Conservation (phyloP, 768 basidiomycete genomes). For the Vararia minispora region DNA sequence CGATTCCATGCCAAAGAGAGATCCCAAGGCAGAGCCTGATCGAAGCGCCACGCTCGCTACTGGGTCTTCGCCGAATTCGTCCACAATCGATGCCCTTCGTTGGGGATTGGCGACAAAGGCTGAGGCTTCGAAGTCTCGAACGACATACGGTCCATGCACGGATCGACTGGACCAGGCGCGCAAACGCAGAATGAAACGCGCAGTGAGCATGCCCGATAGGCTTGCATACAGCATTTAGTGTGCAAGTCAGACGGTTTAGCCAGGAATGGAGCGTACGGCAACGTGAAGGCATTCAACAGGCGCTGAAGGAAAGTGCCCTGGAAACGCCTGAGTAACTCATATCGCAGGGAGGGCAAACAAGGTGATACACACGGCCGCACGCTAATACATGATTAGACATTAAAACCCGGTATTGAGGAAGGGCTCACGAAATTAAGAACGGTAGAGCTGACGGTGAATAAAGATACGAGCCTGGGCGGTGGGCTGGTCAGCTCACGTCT, state of each 20-base stretch:
- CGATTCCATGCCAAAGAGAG: too few species aligned
- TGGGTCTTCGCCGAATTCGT: background rate
- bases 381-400: background rate
- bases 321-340: background rate
- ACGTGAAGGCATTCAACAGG: constrained; percentile 11
- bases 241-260: background rate
- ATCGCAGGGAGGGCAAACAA: background rate
- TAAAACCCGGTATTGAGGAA: background rate
- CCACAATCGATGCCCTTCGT: background rate
- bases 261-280: constrained; percentile 6
- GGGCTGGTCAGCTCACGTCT: background rate
- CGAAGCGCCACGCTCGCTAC: background rate
- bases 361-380: background rate
- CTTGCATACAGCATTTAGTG: background rate
- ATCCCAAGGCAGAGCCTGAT: too few species aligned
- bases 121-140: background rate
- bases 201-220: constrained; percentile 12
- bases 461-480: constrained; percentile 6
- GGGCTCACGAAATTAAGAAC: constrained; percentile 12
- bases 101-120: background rate
- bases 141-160: background rate
- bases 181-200: constrained; percentile 12
- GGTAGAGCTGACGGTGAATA: constrained; percentile 10
- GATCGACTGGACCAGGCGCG: constrained; percentile 1
- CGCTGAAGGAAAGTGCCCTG: constrained; percentile 9